Conservation (phyloP, 2,329 filamentous ascomycete species). For the Fusarium virguliforme region DNA sequence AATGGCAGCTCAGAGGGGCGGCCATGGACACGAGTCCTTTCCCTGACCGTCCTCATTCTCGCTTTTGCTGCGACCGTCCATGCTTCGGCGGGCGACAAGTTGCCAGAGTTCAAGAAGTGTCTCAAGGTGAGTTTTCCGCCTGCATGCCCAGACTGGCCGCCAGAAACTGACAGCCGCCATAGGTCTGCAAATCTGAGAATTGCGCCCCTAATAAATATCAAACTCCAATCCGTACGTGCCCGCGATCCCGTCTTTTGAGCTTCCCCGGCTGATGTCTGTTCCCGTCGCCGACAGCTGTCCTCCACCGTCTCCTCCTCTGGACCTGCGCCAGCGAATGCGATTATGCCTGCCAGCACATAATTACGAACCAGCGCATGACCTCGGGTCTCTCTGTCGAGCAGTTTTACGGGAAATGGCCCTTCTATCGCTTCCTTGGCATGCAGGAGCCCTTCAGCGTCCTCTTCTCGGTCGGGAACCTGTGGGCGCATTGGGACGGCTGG, state of each 20-base stretch:
- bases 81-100: constrained; percentile 86
- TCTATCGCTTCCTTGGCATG: constrained; percentile 89
- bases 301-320: constrained; percentile 92
- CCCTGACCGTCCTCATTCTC: constrained; percentile 57
- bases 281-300: constrained; percentile 73
- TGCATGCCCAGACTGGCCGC: constrained; percentile 7
- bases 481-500: constrained; percentile 86
- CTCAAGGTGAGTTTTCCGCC: constrained; percentile 74
- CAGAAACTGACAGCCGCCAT: constrained; percentile 33
- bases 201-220: constrained; percentile 75
- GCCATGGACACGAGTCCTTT: constrained; percentile 53
- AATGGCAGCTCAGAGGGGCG: constrained; percentile 56
- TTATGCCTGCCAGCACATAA: constrained; percentile 96
- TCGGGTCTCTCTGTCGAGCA: constrained; percentile 82
- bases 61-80: constrained; percentile 63
- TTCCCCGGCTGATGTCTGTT: constrained; percentile 40
- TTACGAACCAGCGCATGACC: constrained; percentile 80
- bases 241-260: constrained; percentile 28
- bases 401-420: constrained; percentile 99
- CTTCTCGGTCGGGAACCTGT: constrained; percentile 93
- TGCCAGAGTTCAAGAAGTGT: constrained; percentile 91
- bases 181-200: constrained; percentile 88
- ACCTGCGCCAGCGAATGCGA: constrained; percentile 95
- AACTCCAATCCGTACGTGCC: constrained; percentile 78
- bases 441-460: constrained; percentile 96